These are phyloP conservation scores for Pharus latifolius DNA, from an alignment of 176 grass and related monocot genomes.

Conservation along the genomic window DNA sequence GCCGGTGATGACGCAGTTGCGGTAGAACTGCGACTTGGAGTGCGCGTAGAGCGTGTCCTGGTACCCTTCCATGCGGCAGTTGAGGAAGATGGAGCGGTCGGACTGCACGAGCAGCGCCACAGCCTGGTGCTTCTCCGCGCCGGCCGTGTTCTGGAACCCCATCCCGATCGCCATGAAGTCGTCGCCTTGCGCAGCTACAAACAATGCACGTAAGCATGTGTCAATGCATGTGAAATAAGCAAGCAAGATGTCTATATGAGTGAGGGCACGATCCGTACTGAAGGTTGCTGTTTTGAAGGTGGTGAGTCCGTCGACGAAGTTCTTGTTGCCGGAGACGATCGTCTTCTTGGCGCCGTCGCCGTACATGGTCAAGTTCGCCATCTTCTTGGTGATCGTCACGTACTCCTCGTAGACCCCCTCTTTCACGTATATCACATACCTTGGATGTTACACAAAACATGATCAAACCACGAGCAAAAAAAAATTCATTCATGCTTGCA, in stretches of 20 bases:
- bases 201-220: background rate
- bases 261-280: constrained; percentile 22
- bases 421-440: constrained; percentile 72
- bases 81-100: constrained; percentile 78
- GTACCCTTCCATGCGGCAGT: constrained; percentile 76
- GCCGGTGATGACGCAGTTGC: constrained; percentile 67
- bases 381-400: constrained; percentile 34
- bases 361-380: constrained; percentile 45
- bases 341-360: constrained; percentile 64
- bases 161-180: constrained; percentile 77
- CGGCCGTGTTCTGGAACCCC: constrained; percentile 84
- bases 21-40: constrained; percentile 79
- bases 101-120: constrained; percentile 76
- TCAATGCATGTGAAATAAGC: background rate
- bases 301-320: constrained; percentile 52
- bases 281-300: constrained; percentile 79
- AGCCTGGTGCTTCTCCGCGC: constrained; percentile 69
- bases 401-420: constrained; percentile 67
- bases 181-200: constrained; percentile 46
- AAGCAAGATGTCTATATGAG: background rate
- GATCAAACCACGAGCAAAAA: background rate
- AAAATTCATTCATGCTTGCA: background rate
- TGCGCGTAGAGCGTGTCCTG: constrained; percentile 97
- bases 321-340: constrained; percentile 59
- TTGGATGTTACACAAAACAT: constrained; percentile 2